phyloP scores from a whole-genome alignment of 306 rosid species.

The Citrullus colocynthis region DNA sequence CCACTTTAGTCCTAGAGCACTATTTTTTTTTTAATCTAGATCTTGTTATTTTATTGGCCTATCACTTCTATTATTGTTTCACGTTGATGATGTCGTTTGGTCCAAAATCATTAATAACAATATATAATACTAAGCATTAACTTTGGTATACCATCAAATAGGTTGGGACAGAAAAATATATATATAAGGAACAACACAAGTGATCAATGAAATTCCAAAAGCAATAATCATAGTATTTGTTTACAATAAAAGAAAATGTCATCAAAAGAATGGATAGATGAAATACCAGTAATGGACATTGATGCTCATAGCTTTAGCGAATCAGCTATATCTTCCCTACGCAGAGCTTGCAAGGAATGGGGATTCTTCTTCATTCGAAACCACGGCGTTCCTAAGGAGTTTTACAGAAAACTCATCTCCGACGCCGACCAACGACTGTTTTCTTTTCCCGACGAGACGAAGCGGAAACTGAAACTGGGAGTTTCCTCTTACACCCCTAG shows the following conservation, averaged over 20 bases:
- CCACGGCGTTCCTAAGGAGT: slow-evolving; percentile 58
- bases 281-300: background rate
- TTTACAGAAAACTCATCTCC: slow-evolving; percentile 26
- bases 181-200: no score
- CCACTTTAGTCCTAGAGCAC: no score
- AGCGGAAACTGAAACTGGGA: slow-evolving; percentile 30
- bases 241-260: background rate
- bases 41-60: no score
- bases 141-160: no score
- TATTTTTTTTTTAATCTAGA: no score
- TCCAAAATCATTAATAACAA: no score
- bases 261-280: background rate
- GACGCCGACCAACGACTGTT: slow-evolving; percentile 24
- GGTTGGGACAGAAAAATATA: no score
- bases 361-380: slow-evolving; percentile 67
- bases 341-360: slow-evolving; percentile 52
- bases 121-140: no score
- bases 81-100: no score
- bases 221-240: no score
- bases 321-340: slow-evolving; percentile 12
- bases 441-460: slow-evolving; percentile 31
- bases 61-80: no score
- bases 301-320: background rate
- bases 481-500: slow-evolving; percentile 55
- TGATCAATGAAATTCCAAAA: no score